Percentiles rank a stretch among this genome's conserved stretches.
Evolutionary conservation across 1,284 basidiomycete species (phyloP).

Genomic region (Ustilago sp.): DNA sequence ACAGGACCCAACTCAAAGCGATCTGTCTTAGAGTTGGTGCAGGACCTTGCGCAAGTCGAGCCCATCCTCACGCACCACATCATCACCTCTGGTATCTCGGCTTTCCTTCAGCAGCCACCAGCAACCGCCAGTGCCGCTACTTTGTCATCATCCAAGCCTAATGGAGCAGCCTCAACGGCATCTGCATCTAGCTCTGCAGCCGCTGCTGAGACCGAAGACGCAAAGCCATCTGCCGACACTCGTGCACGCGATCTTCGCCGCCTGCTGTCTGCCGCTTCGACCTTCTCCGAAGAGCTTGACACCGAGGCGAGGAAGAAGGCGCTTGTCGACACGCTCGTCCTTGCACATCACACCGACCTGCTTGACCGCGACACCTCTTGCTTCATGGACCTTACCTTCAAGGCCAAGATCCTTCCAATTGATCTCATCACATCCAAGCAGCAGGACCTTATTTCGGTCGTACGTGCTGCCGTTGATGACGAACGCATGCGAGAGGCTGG

Average conservation of each 20-base stretch:
- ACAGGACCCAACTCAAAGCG: conserved; percentile 38
- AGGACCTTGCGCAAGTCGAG: conserved; percentile 25
- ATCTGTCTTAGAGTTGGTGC: conserved; percentile 23
- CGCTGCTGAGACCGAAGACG: conserved; percentile 45
- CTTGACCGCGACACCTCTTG: conserved; percentile 51
- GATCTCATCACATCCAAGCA: conserved; percentile 54
- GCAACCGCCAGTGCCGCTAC: conserved; percentile 3
- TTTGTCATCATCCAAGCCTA: conserved; percentile 24
- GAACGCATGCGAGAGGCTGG: conserved; percentile 50
- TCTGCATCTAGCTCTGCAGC: conserved; percentile 18
- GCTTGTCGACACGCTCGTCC: conserved; percentile 62
- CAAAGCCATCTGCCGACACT: conserved; percentile 39
- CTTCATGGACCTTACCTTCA: conserved; percentile 65
- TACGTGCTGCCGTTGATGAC: conserved; percentile 46
- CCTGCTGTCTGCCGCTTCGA: conserved; percentile 49
- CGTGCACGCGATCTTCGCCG: conserved; percentile 47
- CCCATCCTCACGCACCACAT: conserved; percentile 46
- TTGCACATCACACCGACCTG: conserved; percentile 60
- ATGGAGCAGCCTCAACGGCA: conserved; percentile 20
- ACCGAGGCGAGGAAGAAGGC: conserved; percentile 36
- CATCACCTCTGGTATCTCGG: conserved; percentile 42
- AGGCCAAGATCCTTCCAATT: conserved; percentile 56
- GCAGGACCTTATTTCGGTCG: conserved; percentile 44
- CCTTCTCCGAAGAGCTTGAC: conserved; percentile 42
- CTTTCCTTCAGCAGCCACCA: conserved; percentile 38